Conservation (phyloP, 805 yeast species). For the Candida morakotiae region DNA sequence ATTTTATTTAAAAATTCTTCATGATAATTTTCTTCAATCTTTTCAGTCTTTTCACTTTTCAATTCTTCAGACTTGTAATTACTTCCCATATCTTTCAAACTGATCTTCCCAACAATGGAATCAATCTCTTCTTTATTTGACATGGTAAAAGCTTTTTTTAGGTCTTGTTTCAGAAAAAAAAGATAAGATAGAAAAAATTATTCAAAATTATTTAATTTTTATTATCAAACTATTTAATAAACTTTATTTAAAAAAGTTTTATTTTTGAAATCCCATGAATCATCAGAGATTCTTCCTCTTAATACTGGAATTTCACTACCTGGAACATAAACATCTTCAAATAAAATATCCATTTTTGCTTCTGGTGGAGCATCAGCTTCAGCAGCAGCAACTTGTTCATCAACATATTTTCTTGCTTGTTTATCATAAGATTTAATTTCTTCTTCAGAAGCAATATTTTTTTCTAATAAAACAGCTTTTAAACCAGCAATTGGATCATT, state of each 20-base stretch:
- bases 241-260: slow-evolving; percentile 44
- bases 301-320: slow-evolving; percentile 89
- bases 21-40: slow-evolving; percentile 23
- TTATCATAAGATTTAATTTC: slow-evolving; percentile 94
- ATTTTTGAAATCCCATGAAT: slow-evolving; percentile 79
- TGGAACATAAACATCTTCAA: slow-evolving; percentile 94
- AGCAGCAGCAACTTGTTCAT: slow-evolving; percentile 90
- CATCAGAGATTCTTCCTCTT: slow-evolving; percentile 96
- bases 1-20: slow-evolving; percentile 61
- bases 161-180: not conserved
- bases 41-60: not conserved
- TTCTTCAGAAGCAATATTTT: slow-evolving; percentile 85
- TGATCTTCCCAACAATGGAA: slow-evolving; percentile 66
- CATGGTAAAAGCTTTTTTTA: too few relatives aligned
- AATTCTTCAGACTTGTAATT: slow-evolving; percentile 2
- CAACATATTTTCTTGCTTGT: slow-evolving; percentile 93
- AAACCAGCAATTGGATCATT: slow-evolving; percentile 97
- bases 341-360: slow-evolving; percentile 88
- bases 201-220: not conserved
- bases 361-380: slow-evolving; percentile 94
- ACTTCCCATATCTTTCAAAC: slow-evolving; percentile 65
- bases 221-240: slow-evolving; percentile 21
- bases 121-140: slow-evolving; percentile 39
- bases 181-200: not conserved
- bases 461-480: slow-evolving; percentile 79